Percentiles rank a stretch among this genome's conserved stretches.
These are phyloP conservation scores for Striga asiatica DNA, from an alignment of 257 asterid genomes.

Conservation along the genomic window DNA sequence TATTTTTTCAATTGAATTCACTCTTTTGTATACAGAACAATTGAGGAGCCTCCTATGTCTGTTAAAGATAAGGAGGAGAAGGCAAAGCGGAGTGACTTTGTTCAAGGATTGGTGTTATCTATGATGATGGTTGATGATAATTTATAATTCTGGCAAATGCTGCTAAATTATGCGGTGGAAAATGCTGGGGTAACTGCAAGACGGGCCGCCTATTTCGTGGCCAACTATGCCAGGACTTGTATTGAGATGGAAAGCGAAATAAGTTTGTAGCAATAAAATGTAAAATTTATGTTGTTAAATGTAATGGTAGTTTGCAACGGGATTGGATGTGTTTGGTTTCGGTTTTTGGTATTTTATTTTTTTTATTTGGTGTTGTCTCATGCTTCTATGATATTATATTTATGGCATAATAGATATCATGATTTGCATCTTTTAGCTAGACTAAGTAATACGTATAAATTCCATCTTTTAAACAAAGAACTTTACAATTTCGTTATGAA, in stretches of 20 bases:
- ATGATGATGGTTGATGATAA: slow-evolving; percentile 41
- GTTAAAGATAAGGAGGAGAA: slow-evolving; percentile 63
- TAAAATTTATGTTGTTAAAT: slow-evolving; percentile 44
- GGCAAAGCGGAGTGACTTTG: slow-evolving; percentile 44
- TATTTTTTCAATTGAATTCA: not conserved
- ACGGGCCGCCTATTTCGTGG: slow-evolving; percentile 13
- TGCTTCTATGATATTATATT: not conserved
- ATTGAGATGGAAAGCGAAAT: slow-evolving; percentile 25
- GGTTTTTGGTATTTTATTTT: too few species aligned
- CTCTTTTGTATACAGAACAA: slow-evolving; percentile 33
- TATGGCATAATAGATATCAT: not conserved
- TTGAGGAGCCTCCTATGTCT: slow-evolving; percentile 43
- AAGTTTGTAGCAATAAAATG: slow-evolving; percentile 43
- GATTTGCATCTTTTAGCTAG: not conserved
- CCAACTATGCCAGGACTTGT: slow-evolving; percentile 9
- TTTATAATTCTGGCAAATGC: too few species aligned
- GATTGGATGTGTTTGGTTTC: slow-evolving; percentile 19
- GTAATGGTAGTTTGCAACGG: slow-evolving; percentile 25
- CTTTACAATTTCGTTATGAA: too few species aligned
- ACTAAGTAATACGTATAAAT: too few species aligned
- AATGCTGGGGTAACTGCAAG: slow-evolving; percentile 2
- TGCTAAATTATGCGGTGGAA: too few species aligned
- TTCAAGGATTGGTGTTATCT: slow-evolving; percentile 54
- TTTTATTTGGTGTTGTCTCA: not conserved
- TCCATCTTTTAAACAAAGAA: too few species aligned